A percentile compares a stretch with the other conserved stretches of the same genome.
phyloP scores from a whole-genome alignment of 441 rosid species.

The Croton laevigatus region DNA sequence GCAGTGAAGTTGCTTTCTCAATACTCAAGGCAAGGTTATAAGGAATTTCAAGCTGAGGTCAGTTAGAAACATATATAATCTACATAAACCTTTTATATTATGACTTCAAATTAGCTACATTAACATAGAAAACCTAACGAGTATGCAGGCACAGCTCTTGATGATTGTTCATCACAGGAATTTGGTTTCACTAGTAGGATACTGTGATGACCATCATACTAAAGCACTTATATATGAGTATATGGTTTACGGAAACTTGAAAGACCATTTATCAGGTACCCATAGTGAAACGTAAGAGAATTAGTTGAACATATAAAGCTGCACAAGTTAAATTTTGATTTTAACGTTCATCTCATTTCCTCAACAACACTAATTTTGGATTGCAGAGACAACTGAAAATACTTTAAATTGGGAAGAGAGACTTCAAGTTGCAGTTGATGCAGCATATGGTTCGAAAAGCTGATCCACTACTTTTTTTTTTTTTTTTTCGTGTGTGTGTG shows the following conservation, averaged over 20 bases:
- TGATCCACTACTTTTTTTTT: background rate
- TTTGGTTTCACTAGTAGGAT: slow-evolving; percentile 18
- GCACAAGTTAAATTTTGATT: too few species aligned
- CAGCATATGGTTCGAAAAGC: slow-evolving; percentile 39
- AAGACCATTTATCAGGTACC: slow-evolving; percentile 14
- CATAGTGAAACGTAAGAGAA: too few species aligned
- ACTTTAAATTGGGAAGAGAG: slow-evolving; percentile 36
- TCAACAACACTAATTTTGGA: background rate
- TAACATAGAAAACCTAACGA: background rate
- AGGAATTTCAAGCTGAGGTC: slow-evolving; percentile 50
- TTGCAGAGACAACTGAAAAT: slow-evolving; percentile 21
- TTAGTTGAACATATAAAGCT: too few species aligned
- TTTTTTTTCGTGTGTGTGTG: too few species aligned
- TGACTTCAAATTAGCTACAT: background rate
- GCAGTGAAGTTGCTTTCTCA: slow-evolving; percentile 43
- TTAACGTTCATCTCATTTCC: background rate
- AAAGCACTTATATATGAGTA: slow-evolving; percentile 19
- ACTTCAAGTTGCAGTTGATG: slow-evolving; percentile 45
- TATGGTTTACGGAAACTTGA: slow-evolving; percentile 15
- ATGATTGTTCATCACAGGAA: slow-evolving; percentile 15
- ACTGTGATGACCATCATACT: slow-evolving; percentile 12
- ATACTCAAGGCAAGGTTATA: slow-evolving; percentile 42
- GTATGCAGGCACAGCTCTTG: slow-evolving; percentile 16
- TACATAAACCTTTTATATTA: background rate
- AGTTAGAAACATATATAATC: background rate